phyloP scores from a whole-genome alignment of 164 flowering plant genomes.

The Vitis amurensis region DNA sequence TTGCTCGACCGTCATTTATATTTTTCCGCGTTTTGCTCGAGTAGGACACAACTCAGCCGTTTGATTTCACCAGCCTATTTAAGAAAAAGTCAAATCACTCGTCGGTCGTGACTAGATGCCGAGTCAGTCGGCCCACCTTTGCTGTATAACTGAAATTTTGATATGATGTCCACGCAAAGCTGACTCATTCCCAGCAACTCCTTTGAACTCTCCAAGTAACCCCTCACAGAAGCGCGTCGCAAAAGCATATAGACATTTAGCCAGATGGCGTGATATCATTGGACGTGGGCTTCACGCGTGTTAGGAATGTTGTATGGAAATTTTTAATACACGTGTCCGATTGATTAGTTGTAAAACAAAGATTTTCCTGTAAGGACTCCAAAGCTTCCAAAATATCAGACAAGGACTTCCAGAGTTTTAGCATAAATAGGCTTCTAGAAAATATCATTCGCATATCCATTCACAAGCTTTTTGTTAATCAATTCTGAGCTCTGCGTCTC shows the following conservation, averaged over 20 bases:
- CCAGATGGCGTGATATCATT: too few relatives aligned
- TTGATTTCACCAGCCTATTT: neutral
- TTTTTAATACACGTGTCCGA: too few relatives aligned
- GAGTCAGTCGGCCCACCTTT: constrained; percentile 7
- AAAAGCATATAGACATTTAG: too few relatives aligned
- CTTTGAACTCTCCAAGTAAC: neutral
- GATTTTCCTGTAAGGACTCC: constrained; percentile 20
- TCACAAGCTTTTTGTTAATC: too few relatives aligned
- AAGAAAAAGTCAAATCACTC: neutral
- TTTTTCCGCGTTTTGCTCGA: too few relatives aligned
- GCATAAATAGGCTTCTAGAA: constrained; percentile 7
- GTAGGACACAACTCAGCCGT: constrained; percentile 5
- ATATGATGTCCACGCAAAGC: constrained; percentile 18
- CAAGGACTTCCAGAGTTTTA: constrained; percentile 12
- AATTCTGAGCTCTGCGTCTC: neutral
- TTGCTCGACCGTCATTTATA: too few relatives aligned
- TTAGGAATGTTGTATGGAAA: too few relatives aligned
- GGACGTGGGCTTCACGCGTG: too few relatives aligned
- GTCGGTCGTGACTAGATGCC: constrained; percentile 17
- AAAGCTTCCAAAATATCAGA: constrained; percentile 14
- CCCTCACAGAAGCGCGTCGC: too few relatives aligned
- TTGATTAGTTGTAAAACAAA: neutral
- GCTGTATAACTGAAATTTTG: neutral
- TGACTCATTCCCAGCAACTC: constrained; percentile 9
- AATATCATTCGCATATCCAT: neutral